These are phyloP conservation scores for Skeletonema costatum DNA, from an alignment of 108 stramenopile genomes.

Conservation along the genomic window DNA sequence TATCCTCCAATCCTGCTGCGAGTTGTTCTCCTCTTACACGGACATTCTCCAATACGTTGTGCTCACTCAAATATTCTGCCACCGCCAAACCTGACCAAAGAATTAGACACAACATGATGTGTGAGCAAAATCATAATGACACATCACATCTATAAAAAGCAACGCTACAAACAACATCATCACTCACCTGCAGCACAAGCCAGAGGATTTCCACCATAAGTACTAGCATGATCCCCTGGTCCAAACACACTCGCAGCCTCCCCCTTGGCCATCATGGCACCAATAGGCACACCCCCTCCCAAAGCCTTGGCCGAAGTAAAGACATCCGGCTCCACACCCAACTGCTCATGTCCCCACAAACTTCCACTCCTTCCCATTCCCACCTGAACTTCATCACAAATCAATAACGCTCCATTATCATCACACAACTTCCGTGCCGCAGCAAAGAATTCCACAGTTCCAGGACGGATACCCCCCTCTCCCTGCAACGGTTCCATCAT, in stretches of 20 bases:
- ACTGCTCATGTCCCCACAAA: conserved; percentile 93
- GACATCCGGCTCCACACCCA: conserved; percentile 92
- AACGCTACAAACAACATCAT: neutral
- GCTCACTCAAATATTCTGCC: conserved; percentile 79
- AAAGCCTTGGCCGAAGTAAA: conserved; percentile 97
- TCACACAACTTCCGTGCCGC: conserved; percentile 83
- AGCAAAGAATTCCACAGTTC: conserved; percentile 77
- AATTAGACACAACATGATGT: neutral
- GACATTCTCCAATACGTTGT: conserved; percentile 88
- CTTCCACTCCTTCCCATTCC: conserved; percentile 97
- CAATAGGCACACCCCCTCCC: conserved; percentile 98
- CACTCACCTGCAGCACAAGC: conserved; percentile 67
- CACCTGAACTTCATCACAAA: conserved; percentile 97
- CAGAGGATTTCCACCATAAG: conserved; percentile 98
- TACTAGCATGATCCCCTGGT: conserved; percentile 97
- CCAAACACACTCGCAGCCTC: conserved; percentile 87
- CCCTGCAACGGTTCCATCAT: conserved; percentile 97
- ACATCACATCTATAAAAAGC: neutral
- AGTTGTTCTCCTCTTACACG: conserved; percentile 88
- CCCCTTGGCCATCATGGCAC: conserved; percentile 95
- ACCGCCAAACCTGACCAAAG: conserved; percentile 70
- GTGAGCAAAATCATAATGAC: neutral
- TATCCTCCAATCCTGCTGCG: conserved; percentile 61
- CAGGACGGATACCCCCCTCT: conserved; percentile 96
- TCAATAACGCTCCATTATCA: conserved; percentile 88